Evolutionary conservation across 2,329 filamentous ascomycete species (phyloP).

Genomic region (Hortaea werneckii): DNA sequence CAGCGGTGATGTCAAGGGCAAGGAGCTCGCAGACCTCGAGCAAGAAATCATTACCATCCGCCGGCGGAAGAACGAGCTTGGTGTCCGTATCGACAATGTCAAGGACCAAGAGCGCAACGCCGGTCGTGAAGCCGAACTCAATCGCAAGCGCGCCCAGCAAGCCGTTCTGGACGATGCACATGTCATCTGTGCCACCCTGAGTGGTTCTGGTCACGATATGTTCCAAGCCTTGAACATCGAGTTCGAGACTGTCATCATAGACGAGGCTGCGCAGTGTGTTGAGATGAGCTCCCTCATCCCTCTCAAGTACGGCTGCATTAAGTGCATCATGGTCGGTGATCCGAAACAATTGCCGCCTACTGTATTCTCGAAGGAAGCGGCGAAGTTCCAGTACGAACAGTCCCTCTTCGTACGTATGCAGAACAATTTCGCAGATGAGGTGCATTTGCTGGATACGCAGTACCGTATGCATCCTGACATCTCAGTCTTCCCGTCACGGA

Average conservation of each 20-base stretch:
- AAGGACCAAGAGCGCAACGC: slow-evolving; percentile 77
- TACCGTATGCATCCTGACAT: slow-evolving; percentile 99
- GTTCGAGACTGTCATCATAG: slow-evolving; percentile 96
- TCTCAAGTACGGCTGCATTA: slow-evolving; percentile 91
- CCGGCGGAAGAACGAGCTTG: slow-evolving; percentile 64
- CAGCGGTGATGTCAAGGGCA: slow-evolving; percentile 37
- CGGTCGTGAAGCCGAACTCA: slow-evolving; percentile 76
- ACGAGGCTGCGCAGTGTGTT: slow-evolving; percentile 96
- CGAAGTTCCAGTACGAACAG: slow-evolving; percentile 90
- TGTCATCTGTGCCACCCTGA: slow-evolving; percentile 88
- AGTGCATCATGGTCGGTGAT: slow-evolving; percentile 94
- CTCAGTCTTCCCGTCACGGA: slow-evolving; percentile 75
- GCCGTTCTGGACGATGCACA: slow-evolving; percentile 84
- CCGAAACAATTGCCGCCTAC: slow-evolving; percentile 95
- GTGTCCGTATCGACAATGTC: slow-evolving; percentile 73
- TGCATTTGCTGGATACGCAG: slow-evolving; percentile 92
- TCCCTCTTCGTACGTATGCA: slow-evolving; percentile 99
- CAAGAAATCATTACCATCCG: slow-evolving; percentile 70
- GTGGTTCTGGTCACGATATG: slow-evolving; percentile 93
- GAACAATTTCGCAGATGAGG: slow-evolving; percentile 72
- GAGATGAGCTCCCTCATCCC: slow-evolving; percentile 94
- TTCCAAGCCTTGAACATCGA: slow-evolving; percentile 90
- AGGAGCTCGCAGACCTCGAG: slow-evolving; percentile 55
- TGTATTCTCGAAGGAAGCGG: slow-evolving; percentile 86
- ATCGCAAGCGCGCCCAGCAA: slow-evolving; percentile 74